Evolutionary conservation across 176 grass and related monocot genomes (phyloP).

Genomic region (Oropetium thomaeum): DNA sequence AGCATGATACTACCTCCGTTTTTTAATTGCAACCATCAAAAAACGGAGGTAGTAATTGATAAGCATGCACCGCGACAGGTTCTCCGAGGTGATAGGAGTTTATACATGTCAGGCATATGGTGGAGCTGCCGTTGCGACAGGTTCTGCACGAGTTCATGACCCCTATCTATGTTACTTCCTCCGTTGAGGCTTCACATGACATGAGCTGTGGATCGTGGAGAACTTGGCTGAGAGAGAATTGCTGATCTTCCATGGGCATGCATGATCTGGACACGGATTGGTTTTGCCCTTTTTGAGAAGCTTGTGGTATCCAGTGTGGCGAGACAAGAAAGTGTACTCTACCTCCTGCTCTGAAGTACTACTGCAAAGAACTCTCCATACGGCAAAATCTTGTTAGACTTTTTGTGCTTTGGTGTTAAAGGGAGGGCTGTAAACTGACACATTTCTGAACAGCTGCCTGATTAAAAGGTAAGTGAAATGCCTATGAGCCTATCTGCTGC

Average conservation of each 20-base stretch:
- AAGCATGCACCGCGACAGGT: too few relatives aligned
- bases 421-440: conserved; percentile 24
- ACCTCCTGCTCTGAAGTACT: conserved; percentile 35
- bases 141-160: conserved; percentile 17
- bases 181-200: conserved; percentile 37
- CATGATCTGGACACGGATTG: conserved; percentile 20
- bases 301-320: conserved; percentile 15
- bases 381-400: conserved; percentile 14
- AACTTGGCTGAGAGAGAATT: conserved; percentile 33
- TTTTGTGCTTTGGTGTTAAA: conserved; percentile 43
- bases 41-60: too few relatives aligned
- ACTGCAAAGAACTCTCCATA: conserved; percentile 8
- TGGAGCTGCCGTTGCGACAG: conserved; percentile 1
- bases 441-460: conserved; percentile 36
- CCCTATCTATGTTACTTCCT: conserved; percentile 29
- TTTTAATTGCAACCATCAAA: too few relatives aligned
- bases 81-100: conserved; percentile 19
- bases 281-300: conserved; percentile 25
- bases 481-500: neutral
- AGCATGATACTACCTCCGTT: too few relatives aligned
- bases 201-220: conserved; percentile 6
- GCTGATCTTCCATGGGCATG: conserved; percentile 26
- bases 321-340: conserved; percentile 39
- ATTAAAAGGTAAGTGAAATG: conserved; percentile 47
- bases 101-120: conserved; percentile 30